phyloP scores from a whole-genome alignment of 768 basidiomycete species.

The Dacryopinax spathularia region DNA sequence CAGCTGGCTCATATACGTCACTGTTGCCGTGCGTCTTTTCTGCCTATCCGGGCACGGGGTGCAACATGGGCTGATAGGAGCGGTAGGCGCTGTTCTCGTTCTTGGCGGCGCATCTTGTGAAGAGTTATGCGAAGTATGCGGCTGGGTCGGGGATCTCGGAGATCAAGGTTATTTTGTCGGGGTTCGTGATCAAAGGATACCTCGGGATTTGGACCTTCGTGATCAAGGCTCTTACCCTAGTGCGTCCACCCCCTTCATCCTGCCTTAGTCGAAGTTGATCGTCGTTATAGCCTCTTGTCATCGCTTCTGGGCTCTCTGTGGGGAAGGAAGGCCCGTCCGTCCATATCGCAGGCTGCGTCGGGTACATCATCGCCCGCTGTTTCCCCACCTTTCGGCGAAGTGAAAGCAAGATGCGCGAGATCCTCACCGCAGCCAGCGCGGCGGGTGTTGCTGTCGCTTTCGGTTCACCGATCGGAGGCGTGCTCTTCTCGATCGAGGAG shows the following conservation, averaged over 20 bases:
- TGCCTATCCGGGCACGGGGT: no score
- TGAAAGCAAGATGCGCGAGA: slow-evolving; percentile 65
- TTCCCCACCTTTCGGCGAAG: slow-evolving; percentile 75
- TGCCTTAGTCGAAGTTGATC: slow-evolving; percentile 8
- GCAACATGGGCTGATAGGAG: neutral
- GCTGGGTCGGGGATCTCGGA: slow-evolving; percentile 98
- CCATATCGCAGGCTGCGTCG: slow-evolving; percentile 90
- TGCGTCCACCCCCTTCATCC: slow-evolving; percentile 27
- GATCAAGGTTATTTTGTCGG: slow-evolving; percentile 94
- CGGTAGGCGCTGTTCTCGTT: slow-evolving; percentile 65
- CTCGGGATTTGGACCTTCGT: slow-evolving; percentile 78
- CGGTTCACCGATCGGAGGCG: slow-evolving; percentile 94
- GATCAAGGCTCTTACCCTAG: slow-evolving; percentile 88
- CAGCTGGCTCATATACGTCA: slow-evolving; percentile 73
- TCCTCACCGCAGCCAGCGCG: slow-evolving; percentile 87
- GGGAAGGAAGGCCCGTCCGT: slow-evolving; percentile 98
- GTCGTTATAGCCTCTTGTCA: slow-evolving; percentile 66
- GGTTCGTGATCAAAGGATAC: slow-evolving; percentile 94
- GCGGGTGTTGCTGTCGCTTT: slow-evolving; percentile 98
- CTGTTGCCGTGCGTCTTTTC: slow-evolving; percentile 63
- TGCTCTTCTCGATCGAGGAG: slow-evolving; percentile 98
- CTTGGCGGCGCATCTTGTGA: slow-evolving; percentile 76
- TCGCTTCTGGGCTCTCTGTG: slow-evolving; percentile 90
- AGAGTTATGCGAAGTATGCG: slow-evolving; percentile 80
- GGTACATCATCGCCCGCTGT: slow-evolving; percentile 71